Base-by-base conservation (phyloP, 495 filamentous ascomycete genomes). In the Aspergillus bertholletiae region DNA sequence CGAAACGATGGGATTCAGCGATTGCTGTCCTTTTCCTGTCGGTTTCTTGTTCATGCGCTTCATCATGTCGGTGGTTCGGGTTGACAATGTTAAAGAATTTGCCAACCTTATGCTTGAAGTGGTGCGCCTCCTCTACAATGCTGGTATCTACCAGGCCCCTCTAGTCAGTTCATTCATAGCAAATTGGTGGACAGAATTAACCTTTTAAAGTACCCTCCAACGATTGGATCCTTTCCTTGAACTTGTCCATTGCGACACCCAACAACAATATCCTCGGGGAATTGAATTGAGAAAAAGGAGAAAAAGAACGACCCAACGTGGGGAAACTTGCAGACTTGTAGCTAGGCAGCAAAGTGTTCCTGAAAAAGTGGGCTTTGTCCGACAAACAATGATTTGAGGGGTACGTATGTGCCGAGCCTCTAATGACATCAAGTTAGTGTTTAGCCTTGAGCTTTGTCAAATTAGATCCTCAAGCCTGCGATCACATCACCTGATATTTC, bases 21-120 rank as follows among this genome's bases (percentile, higher is more conserved):
- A 96, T 87, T 18, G 66, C 75, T 20, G 76, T 84, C 40, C 93
- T 84, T 68, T 95, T 94, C 46, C 77, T 77, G 64, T 98, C 93
- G 23, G 90, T 92, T 4, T 68, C 74, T 63, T 92, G 81, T 67
- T 98, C 93, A 68, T 97, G 91, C 44, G 82, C 86, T 67, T 98
- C 93, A 65, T 97, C 93, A 67, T 98, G 94, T 51, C 94, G 89
- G 72, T 98, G 94, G 43, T 96, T 88, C 7, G 83, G 81, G 68
- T 97, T 97, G 74, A 96, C 70, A 67, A 89, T 67, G 64, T 89
- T 89, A 58, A 75, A 74, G 58, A 88, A 80, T 56, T 89, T 89
- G 54, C 86, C 86, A 17, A 88, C 60, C 43, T 83, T 82, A 66
- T 85, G 74, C 62, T 85, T 89, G 28, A 82, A 56, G 57, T 85